phyloP scores from a whole-genome alignment of 495 filamentous ascomycete species.

The Hypoxylon lienhwacheense region DNA sequence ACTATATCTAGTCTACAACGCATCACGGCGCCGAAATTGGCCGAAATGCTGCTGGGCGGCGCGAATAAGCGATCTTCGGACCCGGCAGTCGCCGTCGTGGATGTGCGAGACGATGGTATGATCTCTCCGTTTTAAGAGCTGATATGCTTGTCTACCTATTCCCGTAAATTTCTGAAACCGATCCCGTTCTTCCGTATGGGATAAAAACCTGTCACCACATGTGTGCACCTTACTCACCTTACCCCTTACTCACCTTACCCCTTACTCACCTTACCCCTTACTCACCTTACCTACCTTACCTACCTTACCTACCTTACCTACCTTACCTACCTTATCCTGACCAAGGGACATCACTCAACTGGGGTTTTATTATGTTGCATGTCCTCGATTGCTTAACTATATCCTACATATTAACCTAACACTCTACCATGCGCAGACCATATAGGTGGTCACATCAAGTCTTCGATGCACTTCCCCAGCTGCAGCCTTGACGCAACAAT shows the following conservation, averaged over 20 bases:
- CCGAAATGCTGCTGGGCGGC: slow-evolving; percentile 51
- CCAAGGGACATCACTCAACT: background rate
- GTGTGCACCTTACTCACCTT: background rate
- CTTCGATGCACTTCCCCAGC: slow-evolving; percentile 74
- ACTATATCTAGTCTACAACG: slow-evolving; percentile 64
- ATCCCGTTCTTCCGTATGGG: too few relatives aligned
- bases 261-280: background rate
- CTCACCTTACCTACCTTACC: too few relatives aligned
- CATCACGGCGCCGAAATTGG: slow-evolving; percentile 64
- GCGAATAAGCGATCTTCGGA: slow-evolving; percentile 14
- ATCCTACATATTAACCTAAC: slow-evolving; percentile 1
- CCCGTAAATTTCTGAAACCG: too few relatives aligned
- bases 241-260: background rate
- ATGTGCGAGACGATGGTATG: slow-evolving; percentile 82
- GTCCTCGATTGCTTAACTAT: background rate
- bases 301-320: too few relatives aligned
- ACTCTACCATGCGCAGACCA: slow-evolving; percentile 63
- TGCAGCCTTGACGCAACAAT: slow-evolving; percentile 69
- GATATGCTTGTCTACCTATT: too few relatives aligned
- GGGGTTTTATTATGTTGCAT: background rate
- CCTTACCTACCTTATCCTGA: too few relatives aligned
- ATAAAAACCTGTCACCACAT: too few relatives aligned
- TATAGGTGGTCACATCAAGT: slow-evolving; percentile 87
- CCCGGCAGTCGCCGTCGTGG: slow-evolving; percentile 69
- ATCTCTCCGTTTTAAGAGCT: too few relatives aligned